Base-by-base conservation (phyloP, 2,329 filamentous ascomycete genomes). In the Dendrostoma leiphaemia region DNA sequence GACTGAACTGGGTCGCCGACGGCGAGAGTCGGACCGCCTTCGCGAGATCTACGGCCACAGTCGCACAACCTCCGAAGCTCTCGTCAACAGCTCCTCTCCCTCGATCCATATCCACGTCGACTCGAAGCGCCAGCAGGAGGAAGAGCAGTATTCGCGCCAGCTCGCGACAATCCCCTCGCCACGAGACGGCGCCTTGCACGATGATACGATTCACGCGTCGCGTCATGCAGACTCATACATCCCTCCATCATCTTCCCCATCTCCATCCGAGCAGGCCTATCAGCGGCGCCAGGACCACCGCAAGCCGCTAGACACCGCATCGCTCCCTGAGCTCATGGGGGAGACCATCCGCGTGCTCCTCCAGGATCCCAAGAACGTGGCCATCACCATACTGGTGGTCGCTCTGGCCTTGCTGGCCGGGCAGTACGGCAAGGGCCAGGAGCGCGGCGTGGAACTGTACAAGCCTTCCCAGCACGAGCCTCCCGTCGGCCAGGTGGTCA, bases 341-440 rank as follows among this genome's bases (percentile, higher is more conserved):
- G 78, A 82, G 59, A 80, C 82, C 0, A 69, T 73, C 48, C 74
- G 76, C 29, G 77, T 86, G 7, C 65, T 81, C 17, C 62, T 86
- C 61, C 74, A 77, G 44, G 83, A 86, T 60, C 74, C 74, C 54
- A 84, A 80, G 69, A 86, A 86, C 53, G 64, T 85, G 9, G 69
- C 76, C n/a, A 85, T 86, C 24, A 70, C 74, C 5, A 62, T 81
- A 0, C 69, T 87, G 48, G 76, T 79, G 51, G 54, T 80, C 2
- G 64, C 86, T n/a, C 74, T 84, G 2, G 60, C 84, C 13, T 52
- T 82, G 26, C 69, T 85, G 9, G 78, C 80, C 1, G 48, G 55
- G 15, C 47, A 51, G 12, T 54, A 38, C 2, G 48, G 34, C 3
- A 48, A 34, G 19, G 46, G 46, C 79, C 12, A 66, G 68, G 15